Evolutionary conservation across 2,329 filamentous ascomycete genomes (phyloP), one percentile per base, ranked within the genome.

Genomic region (Curvularia sp.): DNA sequence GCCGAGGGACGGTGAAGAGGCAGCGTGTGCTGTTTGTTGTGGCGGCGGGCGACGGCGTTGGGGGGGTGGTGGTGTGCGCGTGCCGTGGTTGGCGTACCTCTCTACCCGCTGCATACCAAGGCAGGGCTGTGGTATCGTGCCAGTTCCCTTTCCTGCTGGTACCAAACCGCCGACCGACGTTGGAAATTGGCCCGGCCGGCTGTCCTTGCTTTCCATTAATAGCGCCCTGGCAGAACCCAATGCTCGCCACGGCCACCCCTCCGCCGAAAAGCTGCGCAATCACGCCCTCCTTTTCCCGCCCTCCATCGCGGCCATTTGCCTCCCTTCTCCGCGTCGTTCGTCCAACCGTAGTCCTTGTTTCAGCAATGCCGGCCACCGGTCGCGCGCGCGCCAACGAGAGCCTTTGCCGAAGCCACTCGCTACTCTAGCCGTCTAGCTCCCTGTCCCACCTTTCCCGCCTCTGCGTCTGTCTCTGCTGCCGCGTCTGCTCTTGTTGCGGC

Each of bases 331-430:
- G 62, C 64, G 31, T 44, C 54, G 41, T 42, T 56, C 50, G 61
- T 62, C 65, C 65, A 65, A 62, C 65, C 58, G 55, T 57, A 20
- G 60, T 7, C 35, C 52, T 56, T 58, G 60, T 64, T 65, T 60
- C 58, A 58, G 53, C 42, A 49, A 49, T 44, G 50, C 41, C 48
- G 52, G 61, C 53, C 18, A 39, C 44, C 35, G 56, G 35, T 43
- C 43, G 56, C 53, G 55, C 54, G 64, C 62, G 54, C 55, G 64
- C 62, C 64, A 62, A 62, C 49, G 31, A 59, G 51, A 43, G 53
- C 57, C 57, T 39, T 56, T 61, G 53, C 63, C 61, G 61, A 54
- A 55, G 50, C 51, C 58, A 57, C 47, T 39, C 30, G 30, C 30
- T 31, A 31, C 30, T 31, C 30, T 31, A 31, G 10, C 9, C 8